Evolutionary conservation across 164 flowering plant genomes (phyloP).

Genomic region (Vitis rupestris): DNA sequence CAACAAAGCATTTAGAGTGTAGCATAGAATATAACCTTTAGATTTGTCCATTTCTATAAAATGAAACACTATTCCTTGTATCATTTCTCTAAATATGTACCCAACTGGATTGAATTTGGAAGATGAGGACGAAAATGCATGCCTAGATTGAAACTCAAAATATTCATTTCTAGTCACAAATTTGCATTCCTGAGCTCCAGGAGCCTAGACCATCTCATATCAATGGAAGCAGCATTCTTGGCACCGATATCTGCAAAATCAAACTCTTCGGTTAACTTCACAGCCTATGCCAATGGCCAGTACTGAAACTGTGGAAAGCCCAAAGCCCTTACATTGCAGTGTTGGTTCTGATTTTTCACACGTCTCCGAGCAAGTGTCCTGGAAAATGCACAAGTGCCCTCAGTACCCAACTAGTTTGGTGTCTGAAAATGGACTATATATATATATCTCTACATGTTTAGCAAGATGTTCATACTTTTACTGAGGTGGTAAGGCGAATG

Average conservation of each 20-base stretch:
- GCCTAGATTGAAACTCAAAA: too few species aligned
- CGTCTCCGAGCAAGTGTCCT: slow-evolving; percentile 85
- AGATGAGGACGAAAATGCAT: too few species aligned
- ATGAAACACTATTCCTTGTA: too few species aligned
- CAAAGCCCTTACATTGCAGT: slow-evolving; percentile 48
- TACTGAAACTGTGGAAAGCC: not conserved
- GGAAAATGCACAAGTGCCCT: slow-evolving; percentile 10
- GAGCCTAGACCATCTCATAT: slow-evolving; percentile 55
- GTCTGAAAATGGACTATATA: not conserved
- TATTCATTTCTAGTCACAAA: too few species aligned
- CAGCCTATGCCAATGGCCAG: not conserved
- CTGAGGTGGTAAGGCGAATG: slow-evolving; percentile 59
- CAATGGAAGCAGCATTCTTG: slow-evolving; percentile 28
- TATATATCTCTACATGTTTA: too few species aligned
- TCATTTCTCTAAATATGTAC: too few species aligned
- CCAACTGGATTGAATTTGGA: too few species aligned
- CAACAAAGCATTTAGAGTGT: too few species aligned
- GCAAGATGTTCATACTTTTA: slow-evolving; percentile 35
- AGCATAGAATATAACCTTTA: too few species aligned
- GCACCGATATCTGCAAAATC: slow-evolving; percentile 49
- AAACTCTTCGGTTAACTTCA: not conserved
- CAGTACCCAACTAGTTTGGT: not conserved
- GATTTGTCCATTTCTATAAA: too few species aligned
- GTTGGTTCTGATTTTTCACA: slow-evolving; percentile 65
- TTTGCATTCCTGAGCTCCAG: slow-evolving; percentile 37